Base-by-base conservation (phyloP, 2,329 filamentous ascomycete species). In the Exutisphaerella laricina region DNA sequence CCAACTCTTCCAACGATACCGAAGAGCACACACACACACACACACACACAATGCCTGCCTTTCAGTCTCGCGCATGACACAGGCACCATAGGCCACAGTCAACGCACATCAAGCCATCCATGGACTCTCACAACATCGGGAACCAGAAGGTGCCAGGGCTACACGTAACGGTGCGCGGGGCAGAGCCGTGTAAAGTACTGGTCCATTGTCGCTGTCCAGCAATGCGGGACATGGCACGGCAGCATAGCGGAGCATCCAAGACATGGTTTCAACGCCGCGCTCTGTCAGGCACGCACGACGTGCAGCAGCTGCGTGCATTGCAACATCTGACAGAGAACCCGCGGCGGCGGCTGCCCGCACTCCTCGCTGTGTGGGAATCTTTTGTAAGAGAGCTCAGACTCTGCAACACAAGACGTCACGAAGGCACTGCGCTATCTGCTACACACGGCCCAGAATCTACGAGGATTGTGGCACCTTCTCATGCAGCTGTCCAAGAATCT, bases 91-190 rank as follows among this genome's bases (percentile, higher is more conserved):
- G n/a, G n/a, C n/a, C n/a, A n/a, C n/a, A n/a, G n/a, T n/a, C n/a
- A n/a, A n/a, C 30, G 30, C 14, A 33, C 8, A 5, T 3, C 1
- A 18, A 17, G 13, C 6, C 13, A 35, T 17, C 33, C 17, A 14
- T 4, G 4, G 17, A 35, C 20, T 14, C 21, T 20, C 33, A 23
- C 33, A 35, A 14, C 8, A n/a, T n/a, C n/a, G 5, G 20, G 3
- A 18, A 18, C 30, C 16, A 33, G 20, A 33, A 14, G 13, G 14
- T 18, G 30, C 20, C 10, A 33, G 16, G 9, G 20, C 30, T 7
- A 25, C 16, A 28, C 21, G 28, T 40, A 32, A 40, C 28, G 26
- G 38, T 29, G 38, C 38, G 38, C 38, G 32, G 31, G 38, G 38
- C 28, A 33, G 20, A 12, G 26, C 38, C 38, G 29, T 32, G 18